A percentile compares a stretch with the other conserved stretches of the same genome.
phyloP scores from a whole-genome alignment of 2,329 filamentous ascomycete species.

The Emericellopsis atlantica region DNA sequence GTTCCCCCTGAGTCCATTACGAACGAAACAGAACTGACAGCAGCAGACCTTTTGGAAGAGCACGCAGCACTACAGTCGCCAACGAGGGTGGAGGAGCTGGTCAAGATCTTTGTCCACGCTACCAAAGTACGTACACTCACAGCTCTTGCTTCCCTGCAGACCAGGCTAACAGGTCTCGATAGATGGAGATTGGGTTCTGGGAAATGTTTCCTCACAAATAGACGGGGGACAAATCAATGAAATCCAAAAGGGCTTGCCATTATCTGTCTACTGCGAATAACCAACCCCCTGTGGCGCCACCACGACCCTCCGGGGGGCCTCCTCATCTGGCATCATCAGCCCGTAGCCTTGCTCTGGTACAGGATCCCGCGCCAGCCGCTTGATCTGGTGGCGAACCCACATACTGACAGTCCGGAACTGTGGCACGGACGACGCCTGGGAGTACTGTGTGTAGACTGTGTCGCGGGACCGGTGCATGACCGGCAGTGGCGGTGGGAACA shows the following conservation, averaged over 20 bases:
- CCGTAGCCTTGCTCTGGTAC: slow-evolving; percentile 33
- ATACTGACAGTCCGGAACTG: slow-evolving; percentile 46
- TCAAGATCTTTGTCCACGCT: slow-evolving; percentile 76
- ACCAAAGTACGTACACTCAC: slow-evolving; percentile 48
- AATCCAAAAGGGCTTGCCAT: not conserved
- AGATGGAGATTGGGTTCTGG: slow-evolving; percentile 45
- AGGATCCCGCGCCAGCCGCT: slow-evolving; percentile 26
- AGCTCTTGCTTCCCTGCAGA: slow-evolving; percentile 1
- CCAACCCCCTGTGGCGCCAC: slow-evolving; percentile 4
- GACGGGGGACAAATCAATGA: not conserved
- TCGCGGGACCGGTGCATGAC: slow-evolving; percentile 21
- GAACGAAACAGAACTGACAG: not conserved
- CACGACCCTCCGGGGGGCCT: slow-evolving; percentile 30
- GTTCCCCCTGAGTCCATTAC: not conserved
- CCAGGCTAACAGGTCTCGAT: not conserved
- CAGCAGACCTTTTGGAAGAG: slow-evolving; percentile 58
- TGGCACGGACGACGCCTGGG: slow-evolving; percentile 37
- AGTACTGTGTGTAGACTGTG: slow-evolving; percentile 31
- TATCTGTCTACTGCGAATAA: not conserved
- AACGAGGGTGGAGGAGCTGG: slow-evolving; percentile 65
- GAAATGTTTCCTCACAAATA: slow-evolving; percentile 33
- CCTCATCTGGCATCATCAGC: slow-evolving; percentile 37
- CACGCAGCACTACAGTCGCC: slow-evolving; percentile 63
- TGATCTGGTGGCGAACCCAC: slow-evolving; percentile 54
- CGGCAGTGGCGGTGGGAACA: slow-evolving; percentile 1